A percentile compares a stretch with the other conserved stretches of the same genome.
Evolutionary conservation across 1,284 basidiomycete genomes (phyloP).

Genomic region (Leccinum pachyderme): DNA sequence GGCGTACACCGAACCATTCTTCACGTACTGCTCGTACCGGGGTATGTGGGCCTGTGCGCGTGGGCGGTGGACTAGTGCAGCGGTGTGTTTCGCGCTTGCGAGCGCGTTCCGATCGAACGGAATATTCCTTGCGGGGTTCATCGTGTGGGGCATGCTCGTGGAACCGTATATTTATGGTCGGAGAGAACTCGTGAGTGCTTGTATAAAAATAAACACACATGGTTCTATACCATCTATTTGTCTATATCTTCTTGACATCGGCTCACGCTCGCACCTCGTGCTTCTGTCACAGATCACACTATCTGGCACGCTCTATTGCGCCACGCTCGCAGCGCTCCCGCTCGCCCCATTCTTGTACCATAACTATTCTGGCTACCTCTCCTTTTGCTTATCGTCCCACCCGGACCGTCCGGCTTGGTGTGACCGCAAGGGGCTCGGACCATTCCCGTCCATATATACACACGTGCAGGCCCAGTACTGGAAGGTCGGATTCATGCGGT

Average conservation of each 20-base stretch:
- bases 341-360: constrained; percentile 69
- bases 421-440: constrained; percentile 13
- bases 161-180: constrained; percentile 38
- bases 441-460: constrained; percentile 78
- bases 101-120: constrained; percentile 82
- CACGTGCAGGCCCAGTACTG: constrained; percentile 87
- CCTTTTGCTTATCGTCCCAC: constrained; percentile 53
- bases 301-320: constrained; percentile 34
- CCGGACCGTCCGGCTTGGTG: constrained; percentile 61
- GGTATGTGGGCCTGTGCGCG: constrained; percentile 67
- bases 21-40: constrained; percentile 74
- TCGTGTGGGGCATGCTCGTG: constrained; percentile 67
- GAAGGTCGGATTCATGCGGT: constrained; percentile 82
- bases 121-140: constrained; percentile 69
- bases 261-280: background rate
- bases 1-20: constrained; percentile 84
- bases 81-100: constrained; percentile 65
- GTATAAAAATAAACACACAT: background rate
- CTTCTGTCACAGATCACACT: constrained; percentile 34
- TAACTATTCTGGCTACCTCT: constrained; percentile 62
- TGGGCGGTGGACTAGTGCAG: constrained; percentile 50
- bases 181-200: background rate
- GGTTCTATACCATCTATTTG: background rate
- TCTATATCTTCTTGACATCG: background rate
- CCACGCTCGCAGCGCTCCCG: constrained; percentile 44